These are phyloP conservation scores for Pezicula rhizophila DNA, from an alignment of 2,329 filamentous ascomycete genomes.

Conservation along the genomic window DNA sequence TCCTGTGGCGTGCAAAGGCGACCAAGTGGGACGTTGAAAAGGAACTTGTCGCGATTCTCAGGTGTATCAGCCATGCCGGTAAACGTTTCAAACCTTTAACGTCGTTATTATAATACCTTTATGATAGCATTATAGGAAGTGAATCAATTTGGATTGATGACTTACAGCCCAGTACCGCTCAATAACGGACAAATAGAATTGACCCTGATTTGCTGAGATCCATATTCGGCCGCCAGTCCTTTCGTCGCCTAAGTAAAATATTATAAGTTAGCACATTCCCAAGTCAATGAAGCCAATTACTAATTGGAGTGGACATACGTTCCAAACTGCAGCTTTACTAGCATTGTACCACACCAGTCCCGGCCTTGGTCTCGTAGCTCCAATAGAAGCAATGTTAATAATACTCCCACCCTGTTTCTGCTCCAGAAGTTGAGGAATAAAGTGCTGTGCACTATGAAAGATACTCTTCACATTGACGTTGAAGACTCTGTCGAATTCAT, in stretches of 20 bases:
- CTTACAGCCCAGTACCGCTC: slow-evolving; percentile 54
- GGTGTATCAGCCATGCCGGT: slow-evolving; percentile 57
- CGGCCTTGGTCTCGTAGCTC: slow-evolving; percentile 53
- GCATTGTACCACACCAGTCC: slow-evolving; percentile 67
- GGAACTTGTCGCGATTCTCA: slow-evolving; percentile 50
- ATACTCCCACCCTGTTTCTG: slow-evolving; percentile 52
- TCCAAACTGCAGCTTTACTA: slow-evolving; percentile 60
- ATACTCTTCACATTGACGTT: slow-evolving; percentile 64
- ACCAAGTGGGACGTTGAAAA: slow-evolving; percentile 48
- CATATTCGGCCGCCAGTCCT: slow-evolving; percentile 68
- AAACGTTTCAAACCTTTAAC: slow-evolving; percentile 35
- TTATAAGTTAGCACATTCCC: neutral
- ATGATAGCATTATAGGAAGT: neutral
- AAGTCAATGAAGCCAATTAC: neutral
- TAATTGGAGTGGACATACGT: slow-evolving; percentile 34
- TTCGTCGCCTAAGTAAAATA: slow-evolving; percentile 47
- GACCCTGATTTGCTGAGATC: slow-evolving; percentile 64
- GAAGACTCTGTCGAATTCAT: slow-evolving; percentile 61
- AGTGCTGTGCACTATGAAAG: slow-evolving; percentile 52
- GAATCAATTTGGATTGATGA: slow-evolving; percentile 22
- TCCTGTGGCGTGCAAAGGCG: slow-evolving; percentile 54
- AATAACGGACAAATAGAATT: slow-evolving; percentile 67
- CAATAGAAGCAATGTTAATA: slow-evolving; percentile 61
- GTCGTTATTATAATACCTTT: neutral
- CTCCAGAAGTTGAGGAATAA: slow-evolving; percentile 55